Base-by-base conservation (phyloP, 305 asterid genomes). In the Plantago lanceolata region DNA sequence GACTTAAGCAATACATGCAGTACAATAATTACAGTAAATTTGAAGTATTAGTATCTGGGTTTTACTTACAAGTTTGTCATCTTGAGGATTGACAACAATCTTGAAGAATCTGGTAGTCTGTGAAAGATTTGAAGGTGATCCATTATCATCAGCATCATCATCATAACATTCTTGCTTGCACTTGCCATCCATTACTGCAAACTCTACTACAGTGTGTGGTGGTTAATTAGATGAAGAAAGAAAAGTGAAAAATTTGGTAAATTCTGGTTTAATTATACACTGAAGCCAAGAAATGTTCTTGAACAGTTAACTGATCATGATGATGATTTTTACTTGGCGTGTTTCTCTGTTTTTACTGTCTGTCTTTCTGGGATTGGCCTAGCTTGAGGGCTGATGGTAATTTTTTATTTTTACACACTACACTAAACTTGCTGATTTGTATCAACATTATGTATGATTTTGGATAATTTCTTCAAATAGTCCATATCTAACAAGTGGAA, bases 11-110 rank as follows among this genome's bases (percentile, higher is more conserved):
- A 40, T 1, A 0, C 9, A 11, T 0, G 0, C 9, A 9, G 15
- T 8, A 40, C 0, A 2, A 40, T 8, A 12, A 8, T 2, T 9
- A 40, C 45, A 12, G 11, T 40, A 15, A 40, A 40, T 9, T 40
- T 9, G 45, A 40, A 40, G 11, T 40, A 40, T 1, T 40, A 40
- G 2, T 40, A 12, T 2, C 9, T 3, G 11, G 14, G 45, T 40
- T 14, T 16, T 0, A 17, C 29, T 54, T 71, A 72, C 76, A 16
- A 66, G 72, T 26, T 31, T 66, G 52, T 66, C 12, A 35, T 35
- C 20, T 40, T 14, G 28, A 31, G 66, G 56, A 21, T 61, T 35
- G 6, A 50, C 0, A 7, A 66, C 48, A 13, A 61, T 48, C 68
- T 55, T 66, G 57, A 55, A 66, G 28, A 72, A 72, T 26, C 28